Percentiles rank a stretch among this genome's conserved stretches.
Evolutionary conservation across 2,329 filamentous ascomycete genomes (phyloP).

Genomic region (Diplodia corticola): DNA sequence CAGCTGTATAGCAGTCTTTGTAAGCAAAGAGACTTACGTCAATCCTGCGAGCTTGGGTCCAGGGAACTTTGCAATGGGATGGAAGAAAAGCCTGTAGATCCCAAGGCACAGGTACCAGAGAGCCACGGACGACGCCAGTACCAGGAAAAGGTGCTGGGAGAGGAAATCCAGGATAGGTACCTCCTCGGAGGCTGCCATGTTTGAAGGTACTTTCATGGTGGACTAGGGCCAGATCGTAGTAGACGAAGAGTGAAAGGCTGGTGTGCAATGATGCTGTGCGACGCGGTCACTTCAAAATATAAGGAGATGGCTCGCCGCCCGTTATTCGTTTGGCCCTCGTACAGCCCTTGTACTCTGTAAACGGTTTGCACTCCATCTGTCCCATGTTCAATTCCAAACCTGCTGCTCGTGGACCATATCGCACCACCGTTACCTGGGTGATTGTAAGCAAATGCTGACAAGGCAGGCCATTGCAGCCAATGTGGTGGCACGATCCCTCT

Average conservation of each 20-base stretch:
- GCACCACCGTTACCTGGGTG: background rate
- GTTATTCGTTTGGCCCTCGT: background rate
- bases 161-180: background rate
- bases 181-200: background rate
- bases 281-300: background rate
- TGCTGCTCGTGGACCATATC: background rate
- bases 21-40: conserved; percentile 3
- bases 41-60: conserved; percentile 24
- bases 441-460: background rate
- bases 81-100: conserved; percentile 18
- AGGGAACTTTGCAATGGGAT: conserved; percentile 23
- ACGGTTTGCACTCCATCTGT: background rate
- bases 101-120: background rate
- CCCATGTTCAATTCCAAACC: background rate
- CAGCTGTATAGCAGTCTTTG: background rate
- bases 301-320: background rate
- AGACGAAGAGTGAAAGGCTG: background rate
- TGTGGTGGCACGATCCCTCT: background rate
- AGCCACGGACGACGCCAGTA: background rate
- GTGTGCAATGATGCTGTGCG: background rate
- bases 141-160: background rate
- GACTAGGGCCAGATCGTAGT: background rate
- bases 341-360: background rate
- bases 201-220: background rate
- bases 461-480: background rate